Conservation (phyloP, 2,329 filamentous ascomycete genomes). For the Fusarium decemcellulare region DNA sequence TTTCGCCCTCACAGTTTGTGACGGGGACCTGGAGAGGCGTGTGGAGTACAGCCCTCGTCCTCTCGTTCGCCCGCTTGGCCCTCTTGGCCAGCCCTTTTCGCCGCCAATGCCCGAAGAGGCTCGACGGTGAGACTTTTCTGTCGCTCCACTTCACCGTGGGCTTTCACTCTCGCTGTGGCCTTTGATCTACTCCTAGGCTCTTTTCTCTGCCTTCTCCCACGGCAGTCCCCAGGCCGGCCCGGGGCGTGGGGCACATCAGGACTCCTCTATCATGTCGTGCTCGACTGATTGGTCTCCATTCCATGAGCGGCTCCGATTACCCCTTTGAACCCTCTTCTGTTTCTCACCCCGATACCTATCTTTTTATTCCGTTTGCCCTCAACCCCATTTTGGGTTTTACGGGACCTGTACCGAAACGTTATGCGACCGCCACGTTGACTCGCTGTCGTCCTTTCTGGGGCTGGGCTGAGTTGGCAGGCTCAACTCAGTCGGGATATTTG, state of each 20-base stretch:
- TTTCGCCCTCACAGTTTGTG: constrained; percentile 1
- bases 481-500: constrained; percentile 10
- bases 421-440: constrained; percentile 30
- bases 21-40: constrained; percentile 18
- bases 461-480: constrained; percentile 10
- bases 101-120: constrained; percentile 40
- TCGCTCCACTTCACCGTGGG: constrained; percentile 42
- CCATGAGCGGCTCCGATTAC: constrained; percentile 40
- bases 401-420: constrained; percentile 10
- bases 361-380: constrained; percentile 11
- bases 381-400: constrained; percentile 18
- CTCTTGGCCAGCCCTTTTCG: constrained; percentile 17
- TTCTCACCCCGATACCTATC: constrained; percentile 4
- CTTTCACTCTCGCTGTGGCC: constrained; percentile 19
- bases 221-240: constrained; percentile 35
- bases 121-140: constrained; percentile 46
- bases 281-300: constrained; percentile 53
- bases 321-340: constrained; percentile 20
- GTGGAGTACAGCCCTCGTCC: constrained; percentile 19
- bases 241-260: constrained; percentile 50
- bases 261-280: constrained; percentile 45
- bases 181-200: constrained; percentile 1
- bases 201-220: constrained; percentile 6
- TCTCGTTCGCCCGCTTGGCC: constrained; percentile 42
- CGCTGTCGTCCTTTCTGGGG: constrained; percentile 2